Evolutionary conservation across 1,284 basidiomycete species (phyloP), one percentile per base, ranked within the genome.

Genomic region (Ganoderma lucidum): DNA sequence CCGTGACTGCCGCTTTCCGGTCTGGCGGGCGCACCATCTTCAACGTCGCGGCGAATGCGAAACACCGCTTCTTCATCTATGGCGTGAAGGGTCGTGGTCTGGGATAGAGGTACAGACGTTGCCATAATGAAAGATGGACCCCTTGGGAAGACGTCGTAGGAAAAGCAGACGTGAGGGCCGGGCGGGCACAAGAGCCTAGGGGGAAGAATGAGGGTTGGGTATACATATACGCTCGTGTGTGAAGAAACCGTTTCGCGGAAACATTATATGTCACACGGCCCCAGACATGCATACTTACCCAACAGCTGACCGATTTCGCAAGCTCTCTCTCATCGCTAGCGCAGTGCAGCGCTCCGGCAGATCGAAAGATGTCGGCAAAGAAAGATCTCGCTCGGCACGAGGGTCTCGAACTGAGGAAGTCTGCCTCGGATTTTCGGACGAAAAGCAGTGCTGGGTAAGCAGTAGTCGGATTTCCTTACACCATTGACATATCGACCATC

Each of bases 401-500:
- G 48, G n/a, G 10, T 23, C 10, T 51, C 23, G 23, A 19, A 48
- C 45, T 48, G 1, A 8, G 23, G 48, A 51, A 51, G 12, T 8
- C 48, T 1, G 48, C 48, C 48, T 51, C 23, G 23, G 48, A 28
- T 51, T 37, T 37, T 58, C 32, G 35, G 56, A 32, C 56, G 15
- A 58, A 17, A 58, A 8, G 3, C 55, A 48, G 19, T 8, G 45
- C 45, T 23, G 45, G n/a, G 45, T 23, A 48, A 48, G 45, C 45
- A 8, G 45, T n/a, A 48, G 45, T 51, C 48, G 28, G 10, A 51
- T 51, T 51, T 23, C 48, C 23, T 51, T 51, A 51, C 23, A 51
- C 23, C 48, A 51, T 8, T 51, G 48, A 51, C 10, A 83, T 59
- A 66, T 81, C 82, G 37, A 89, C 81, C 88, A 94, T 94, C 0